Conservation (phyloP, 805 yeast species). For the Scheffersomyces ergatensis region DNA sequence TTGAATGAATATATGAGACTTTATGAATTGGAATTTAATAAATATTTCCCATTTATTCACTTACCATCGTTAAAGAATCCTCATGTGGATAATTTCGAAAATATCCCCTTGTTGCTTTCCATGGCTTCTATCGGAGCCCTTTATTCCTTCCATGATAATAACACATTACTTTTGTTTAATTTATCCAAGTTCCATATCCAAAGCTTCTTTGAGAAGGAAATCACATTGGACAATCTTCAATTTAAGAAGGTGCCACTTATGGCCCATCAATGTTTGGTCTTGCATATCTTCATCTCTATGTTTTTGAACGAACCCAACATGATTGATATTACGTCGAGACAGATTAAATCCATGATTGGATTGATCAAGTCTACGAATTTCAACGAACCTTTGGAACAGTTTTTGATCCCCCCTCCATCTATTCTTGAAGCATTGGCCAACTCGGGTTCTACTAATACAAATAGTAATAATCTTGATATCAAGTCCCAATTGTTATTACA, state of each 20-base stretch:
- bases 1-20: constrained; percentile 73
- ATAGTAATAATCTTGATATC: constrained; percentile 6
- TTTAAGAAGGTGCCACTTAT: constrained; percentile 55
- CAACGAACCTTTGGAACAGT: constrained; percentile 48
- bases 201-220: constrained; percentile 56
- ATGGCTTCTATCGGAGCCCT: constrained; percentile 90
- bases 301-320: constrained; percentile 52
- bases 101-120: constrained; percentile 68
- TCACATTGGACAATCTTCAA: constrained; percentile 42
- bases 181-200: constrained; percentile 67
- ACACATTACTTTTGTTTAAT: constrained; percentile 69
- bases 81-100: constrained; percentile 38
- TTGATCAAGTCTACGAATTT: constrained; percentile 52
- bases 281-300: constrained; percentile 56
- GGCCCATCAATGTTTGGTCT: constrained; percentile 54
- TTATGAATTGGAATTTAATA: constrained; percentile 74
- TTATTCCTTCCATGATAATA: constrained; percentile 74
- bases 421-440: neutral
- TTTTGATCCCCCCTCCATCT: constrained; percentile 38
- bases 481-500: constrained; percentile 27
- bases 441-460: neutral
- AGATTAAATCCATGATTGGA: constrained; percentile 53
- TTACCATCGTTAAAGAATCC: constrained; percentile 51
- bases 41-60: constrained; percentile 83
- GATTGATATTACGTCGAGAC: constrained; percentile 50